Percentiles rank a stretch among this genome's conserved stretches.
Evolutionary conservation across 495 filamentous ascomycete genomes (phyloP).

Genomic region (Xylaria telfairii): DNA sequence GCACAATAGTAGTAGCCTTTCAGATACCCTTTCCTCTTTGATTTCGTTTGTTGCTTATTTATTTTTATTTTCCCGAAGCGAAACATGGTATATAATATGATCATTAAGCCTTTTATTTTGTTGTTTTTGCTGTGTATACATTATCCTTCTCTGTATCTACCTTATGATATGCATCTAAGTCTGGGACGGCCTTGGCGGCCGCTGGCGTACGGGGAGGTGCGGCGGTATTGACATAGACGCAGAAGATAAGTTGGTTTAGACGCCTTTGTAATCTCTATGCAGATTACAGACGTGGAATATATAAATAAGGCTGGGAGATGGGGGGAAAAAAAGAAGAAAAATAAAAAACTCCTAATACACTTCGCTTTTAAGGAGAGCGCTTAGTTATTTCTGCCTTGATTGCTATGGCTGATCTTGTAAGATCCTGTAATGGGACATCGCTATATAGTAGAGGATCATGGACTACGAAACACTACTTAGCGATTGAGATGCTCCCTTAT

Average conservation of each 20-base stretch:
- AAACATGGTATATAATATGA: constrained; percentile 19
- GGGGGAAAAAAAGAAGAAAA: not conserved
- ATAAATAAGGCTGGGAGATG: constrained; percentile 2
- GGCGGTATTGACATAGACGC: constrained; percentile 11
- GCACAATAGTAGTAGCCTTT: not conserved
- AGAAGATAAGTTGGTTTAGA: constrained; percentile 12
- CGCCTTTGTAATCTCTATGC: not conserved
- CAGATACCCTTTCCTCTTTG: constrained; percentile 18
- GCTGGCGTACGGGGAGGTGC: constrained; percentile 4
- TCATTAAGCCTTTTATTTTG: not conserved
- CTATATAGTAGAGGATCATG: not conserved
- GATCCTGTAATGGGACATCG: not conserved
- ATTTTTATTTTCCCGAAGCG: not conserved
- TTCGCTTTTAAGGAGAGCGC: not conserved
- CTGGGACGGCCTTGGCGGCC: not conserved
- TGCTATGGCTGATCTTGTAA: not conserved
- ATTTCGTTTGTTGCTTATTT: not conserved
- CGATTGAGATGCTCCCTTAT: not conserved
- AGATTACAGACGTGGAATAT: not conserved
- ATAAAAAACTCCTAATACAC: not conserved
- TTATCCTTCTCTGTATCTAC: constrained; percentile 13
- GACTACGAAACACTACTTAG: not conserved
- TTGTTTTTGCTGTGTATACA: not conserved
- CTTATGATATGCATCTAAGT: not conserved
- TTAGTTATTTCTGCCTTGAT: not conserved